Evolutionary conservation across 1,139 yeast genomes (phyloP).

Genomic region (Suhomyces kunorum): DNA sequence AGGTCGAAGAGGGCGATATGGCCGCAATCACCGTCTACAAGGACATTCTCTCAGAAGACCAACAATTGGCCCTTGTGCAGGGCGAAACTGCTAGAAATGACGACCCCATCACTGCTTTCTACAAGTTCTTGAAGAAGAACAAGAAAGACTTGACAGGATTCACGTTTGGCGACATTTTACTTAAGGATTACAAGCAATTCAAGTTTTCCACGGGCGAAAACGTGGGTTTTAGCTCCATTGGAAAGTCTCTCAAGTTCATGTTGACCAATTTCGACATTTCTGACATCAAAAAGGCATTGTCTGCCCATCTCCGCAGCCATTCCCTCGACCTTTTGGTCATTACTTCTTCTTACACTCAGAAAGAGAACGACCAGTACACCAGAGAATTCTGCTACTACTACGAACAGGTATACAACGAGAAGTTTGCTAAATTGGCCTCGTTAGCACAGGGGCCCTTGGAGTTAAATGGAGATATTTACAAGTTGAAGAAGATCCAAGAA

Average conservation of each 20-base stretch:
- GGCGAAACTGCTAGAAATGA: background rate
- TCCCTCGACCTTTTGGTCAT: constrained; percentile 56
- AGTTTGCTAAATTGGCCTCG: constrained; percentile 28
- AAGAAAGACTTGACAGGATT: constrained; percentile 68
- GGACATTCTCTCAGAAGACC: constrained; percentile 15
- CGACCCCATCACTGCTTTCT: constrained; percentile 25
- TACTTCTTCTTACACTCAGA: constrained; percentile 60
- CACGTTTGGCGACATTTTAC: constrained; percentile 57
- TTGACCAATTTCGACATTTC: constrained; percentile 30
- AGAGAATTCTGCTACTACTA: constrained; percentile 59
- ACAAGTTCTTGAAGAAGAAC: constrained; percentile 46
- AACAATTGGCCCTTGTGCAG: background rate
- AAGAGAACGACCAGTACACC: constrained; percentile 42
- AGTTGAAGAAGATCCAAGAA: constrained; percentile 12
- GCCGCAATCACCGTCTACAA: constrained; percentile 43
- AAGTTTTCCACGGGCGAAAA: constrained; percentile 38
- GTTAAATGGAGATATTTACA: constrained; percentile 17
- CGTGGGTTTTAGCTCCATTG: constrained; percentile 78
- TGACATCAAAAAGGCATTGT: constrained; percentile 42
- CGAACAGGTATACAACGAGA: constrained; percentile 15
- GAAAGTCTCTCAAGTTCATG: constrained; percentile 65
- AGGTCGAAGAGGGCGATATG: constrained; percentile 57
- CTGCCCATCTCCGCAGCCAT: constrained; percentile 35
- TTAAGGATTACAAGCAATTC: constrained; percentile 85
- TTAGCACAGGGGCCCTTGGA: constrained; percentile 23